Percentiles rank a stretch among this genome's conserved stretches.
Conservation (phyloP, 2,329 filamentous ascomycete species). For the Colletotrichum abscissum region DNA sequence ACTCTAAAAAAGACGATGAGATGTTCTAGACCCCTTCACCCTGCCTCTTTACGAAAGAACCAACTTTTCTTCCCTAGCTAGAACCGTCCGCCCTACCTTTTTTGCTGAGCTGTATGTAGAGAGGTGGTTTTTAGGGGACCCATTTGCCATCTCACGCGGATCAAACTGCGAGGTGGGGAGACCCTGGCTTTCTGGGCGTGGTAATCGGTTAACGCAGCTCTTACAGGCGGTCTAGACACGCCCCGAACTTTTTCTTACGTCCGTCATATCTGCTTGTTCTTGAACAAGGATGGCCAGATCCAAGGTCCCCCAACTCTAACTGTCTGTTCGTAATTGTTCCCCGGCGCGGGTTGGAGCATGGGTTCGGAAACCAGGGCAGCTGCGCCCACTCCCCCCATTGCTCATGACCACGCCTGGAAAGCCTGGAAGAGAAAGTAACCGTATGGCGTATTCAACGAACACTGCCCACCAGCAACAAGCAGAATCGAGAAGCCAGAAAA, state of each 20-base stretch:
- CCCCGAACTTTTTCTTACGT: neutral
- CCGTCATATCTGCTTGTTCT: neutral
- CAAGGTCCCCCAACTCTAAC: neutral
- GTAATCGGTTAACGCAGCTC: neutral
- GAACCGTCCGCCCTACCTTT: neutral
- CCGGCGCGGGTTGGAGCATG: constrained; percentile 11
- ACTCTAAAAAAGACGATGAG: neutral
- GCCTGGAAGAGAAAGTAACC: neutral
- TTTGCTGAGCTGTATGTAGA: too few relatives aligned
- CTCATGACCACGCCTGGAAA: neutral
- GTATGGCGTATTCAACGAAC: neutral
- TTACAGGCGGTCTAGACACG: constrained; percentile 24
- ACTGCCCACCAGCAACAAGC: neutral
- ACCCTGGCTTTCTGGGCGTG: constrained; percentile 2
- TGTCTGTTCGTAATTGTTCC: neutral
- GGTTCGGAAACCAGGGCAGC: constrained; percentile 31
- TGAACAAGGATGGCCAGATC: constrained; percentile 22
- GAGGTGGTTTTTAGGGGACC: neutral
- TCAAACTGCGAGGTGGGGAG: constrained; percentile 15
- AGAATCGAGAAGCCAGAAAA: neutral
- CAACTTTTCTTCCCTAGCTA: neutral
- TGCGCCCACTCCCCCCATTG: constrained; percentile 10
- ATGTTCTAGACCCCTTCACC: neutral
- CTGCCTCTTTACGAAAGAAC: neutral
- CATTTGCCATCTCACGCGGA: constrained; percentile 19